Conservation (phyloP, 208 protist genomes). For the Naegleria lovaniensis region DNA sequence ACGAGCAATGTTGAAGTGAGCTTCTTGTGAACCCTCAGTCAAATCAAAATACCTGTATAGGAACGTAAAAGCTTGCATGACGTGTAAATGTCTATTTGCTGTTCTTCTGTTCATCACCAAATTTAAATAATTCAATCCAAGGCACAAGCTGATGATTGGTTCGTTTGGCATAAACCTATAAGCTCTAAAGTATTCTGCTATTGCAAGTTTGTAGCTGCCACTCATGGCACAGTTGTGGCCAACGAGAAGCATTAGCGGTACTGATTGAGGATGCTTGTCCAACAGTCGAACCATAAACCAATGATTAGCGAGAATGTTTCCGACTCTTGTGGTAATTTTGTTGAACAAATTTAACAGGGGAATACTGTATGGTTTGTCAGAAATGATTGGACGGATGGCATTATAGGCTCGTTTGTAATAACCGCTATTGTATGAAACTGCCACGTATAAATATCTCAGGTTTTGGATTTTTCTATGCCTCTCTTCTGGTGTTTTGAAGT, state of each 20-base stretch:
- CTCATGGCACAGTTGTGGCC: neutral
- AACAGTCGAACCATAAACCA: neutral
- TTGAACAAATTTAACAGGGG: neutral
- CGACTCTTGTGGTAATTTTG: neutral
- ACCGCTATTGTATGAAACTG: neutral
- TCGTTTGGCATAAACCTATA: neutral
- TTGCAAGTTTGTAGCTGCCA: neutral
- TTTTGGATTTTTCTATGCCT: neutral
- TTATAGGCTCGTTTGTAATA: neutral
- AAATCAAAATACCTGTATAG: constrained; percentile 14
- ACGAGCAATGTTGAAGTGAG: constrained; percentile 16
- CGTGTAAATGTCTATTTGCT: constrained; percentile 16
- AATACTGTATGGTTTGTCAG: neutral
- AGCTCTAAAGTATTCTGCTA: neutral
- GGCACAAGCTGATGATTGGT: constrained; percentile 8
- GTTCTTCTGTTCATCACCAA: constrained; percentile 24
- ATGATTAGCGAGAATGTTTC: neutral
- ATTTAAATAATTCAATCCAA: constrained; percentile 16
- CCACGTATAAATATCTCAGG: constrained; percentile 4
- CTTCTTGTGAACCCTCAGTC: neutral
- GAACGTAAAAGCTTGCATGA: constrained; percentile 24
- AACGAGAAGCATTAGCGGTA: neutral
- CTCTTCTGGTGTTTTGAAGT: neutral
- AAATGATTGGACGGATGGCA: neutral
- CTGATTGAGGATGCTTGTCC: neutral